Conservation (phyloP, 2,329 filamentous ascomycete genomes). For the Fusarium sublunatum region DNA sequence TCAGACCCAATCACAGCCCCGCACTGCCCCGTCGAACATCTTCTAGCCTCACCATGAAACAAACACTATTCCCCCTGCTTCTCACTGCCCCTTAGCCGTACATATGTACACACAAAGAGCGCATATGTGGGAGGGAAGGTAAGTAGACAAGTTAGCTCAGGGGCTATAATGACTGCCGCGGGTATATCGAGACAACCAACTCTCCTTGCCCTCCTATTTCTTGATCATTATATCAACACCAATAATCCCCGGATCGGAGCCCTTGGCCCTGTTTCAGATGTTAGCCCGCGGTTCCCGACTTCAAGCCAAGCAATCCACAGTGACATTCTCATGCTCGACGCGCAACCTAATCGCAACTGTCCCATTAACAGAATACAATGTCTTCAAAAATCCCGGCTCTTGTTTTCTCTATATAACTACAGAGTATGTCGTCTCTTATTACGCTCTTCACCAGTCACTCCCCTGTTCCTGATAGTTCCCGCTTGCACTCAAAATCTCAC, state of each 20-base stretch:
- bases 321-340: neutral
- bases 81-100: conserved; percentile 38
- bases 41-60: conserved; percentile 45
- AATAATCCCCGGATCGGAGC: neutral
- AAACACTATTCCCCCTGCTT: conserved; percentile 39
- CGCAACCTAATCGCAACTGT: neutral
- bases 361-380: neutral
- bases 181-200: conserved; percentile 27
- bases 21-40: conserved; percentile 35
- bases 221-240: conserved; percentile 8
- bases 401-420: conserved; percentile 38
- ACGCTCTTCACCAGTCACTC: conserved; percentile 22
- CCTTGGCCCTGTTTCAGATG: conserved; percentile 26
- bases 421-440: conserved; percentile 25
- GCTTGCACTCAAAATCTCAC: conserved; percentile 35
- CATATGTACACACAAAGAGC: conserved; percentile 24
- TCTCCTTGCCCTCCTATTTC: conserved; percentile 14
- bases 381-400: conserved; percentile 26
- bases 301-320: conserved; percentile 1
- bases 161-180: conserved; percentile 10
- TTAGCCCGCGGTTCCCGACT: conserved; percentile 11
- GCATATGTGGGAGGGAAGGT: neutral
- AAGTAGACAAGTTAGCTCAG: conserved; percentile 33
- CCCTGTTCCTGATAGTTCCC: conserved; percentile 31
- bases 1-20: conserved; percentile 36